Base-by-base conservation (phyloP, 371 early-diverging fungal species). In the Apophysomyces ossiformis region DNA sequence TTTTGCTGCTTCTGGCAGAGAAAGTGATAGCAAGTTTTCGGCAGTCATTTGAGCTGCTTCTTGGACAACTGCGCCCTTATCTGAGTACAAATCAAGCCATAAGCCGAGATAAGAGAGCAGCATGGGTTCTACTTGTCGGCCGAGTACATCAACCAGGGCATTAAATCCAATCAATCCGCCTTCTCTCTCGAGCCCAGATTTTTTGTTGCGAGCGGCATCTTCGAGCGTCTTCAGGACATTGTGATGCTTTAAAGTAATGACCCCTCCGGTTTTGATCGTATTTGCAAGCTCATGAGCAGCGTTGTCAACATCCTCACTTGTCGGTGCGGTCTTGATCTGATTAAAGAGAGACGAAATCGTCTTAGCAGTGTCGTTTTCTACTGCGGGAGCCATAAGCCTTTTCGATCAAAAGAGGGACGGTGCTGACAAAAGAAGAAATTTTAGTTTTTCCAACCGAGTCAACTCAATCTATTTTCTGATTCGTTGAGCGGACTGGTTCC, bases 41-140 rank as follows among this genome's bases (percentile, higher is more conserved):
- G 82, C 78, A 57, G 91, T 90, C 56, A 74, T 70, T 54, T 84
- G 75, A n/a, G 91, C 92, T 18, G 92, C 90, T 66, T 90, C 89
- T 68, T 90, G 88, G 13, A 92, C 92, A 35, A 83, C 84, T 9
- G 75, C 69, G 37, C 89, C 91, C 80, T 92, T 92, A 75, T 92
- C 93, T 37, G 90, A 87, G 68, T 86, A 85, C 43, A 83, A 63
- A 65, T 89, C 90, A 50, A 92, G 76, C 61, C 89, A 75, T 59
- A 81, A 58, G 32, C 83, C 84, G 41, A 89, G 77, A 35, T 87
- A 72, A 15, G 76, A 77, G 60, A 91, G 66, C 58, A 92, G 65
- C 68, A 88, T 78, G 26, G 93, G 91, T 66, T 89, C 90, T 13
- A 82, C 76, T 45, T 80, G 74, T 59, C 86, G 84, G 36, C 78